Evolutionary conservation across 169 alveolate genomes (phyloP).

Genomic region (Plasmodium relictum): DNA sequence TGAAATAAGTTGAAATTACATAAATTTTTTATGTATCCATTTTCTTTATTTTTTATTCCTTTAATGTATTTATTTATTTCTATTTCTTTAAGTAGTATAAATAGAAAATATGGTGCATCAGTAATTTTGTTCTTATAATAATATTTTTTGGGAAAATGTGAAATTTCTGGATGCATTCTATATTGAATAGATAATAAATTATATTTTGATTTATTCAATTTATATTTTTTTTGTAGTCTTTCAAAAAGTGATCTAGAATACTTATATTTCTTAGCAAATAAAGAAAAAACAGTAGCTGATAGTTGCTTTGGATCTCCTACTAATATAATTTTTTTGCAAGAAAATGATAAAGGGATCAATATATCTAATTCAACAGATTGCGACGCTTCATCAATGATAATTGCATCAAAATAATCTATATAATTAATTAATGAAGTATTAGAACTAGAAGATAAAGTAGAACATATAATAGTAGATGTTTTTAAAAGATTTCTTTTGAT

Average conservation of each 20-base stretch:
- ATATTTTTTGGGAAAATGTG: slow-evolving; percentile 93
- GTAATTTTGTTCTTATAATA: slow-evolving; percentile 90
- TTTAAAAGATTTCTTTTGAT: slow-evolving; percentile 85
- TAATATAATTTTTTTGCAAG: slow-evolving; percentile 91
- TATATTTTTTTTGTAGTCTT: slow-evolving; percentile 86
- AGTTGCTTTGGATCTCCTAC: slow-evolving; percentile 98
- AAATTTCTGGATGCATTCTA: slow-evolving; percentile 97
- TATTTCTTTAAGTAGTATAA: slow-evolving; percentile 29
- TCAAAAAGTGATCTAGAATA: slow-evolving; percentile 91
- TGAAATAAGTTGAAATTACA: slow-evolving; percentile 50
- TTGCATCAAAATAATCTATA: slow-evolving; percentile 92
- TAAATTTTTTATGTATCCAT: slow-evolving; percentile 19
- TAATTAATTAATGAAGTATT: slow-evolving; percentile 86
- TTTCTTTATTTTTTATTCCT: background rate
- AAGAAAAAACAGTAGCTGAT: slow-evolving; percentile 97
- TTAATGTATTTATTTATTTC: slow-evolving; percentile 22
- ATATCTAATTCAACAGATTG: slow-evolving; percentile 92
- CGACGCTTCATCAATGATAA: slow-evolving; percentile 98
- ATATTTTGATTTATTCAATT: slow-evolving; percentile 82
- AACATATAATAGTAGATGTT: slow-evolving; percentile 91
- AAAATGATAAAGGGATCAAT: slow-evolving; percentile 87
- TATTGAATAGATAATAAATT: slow-evolving; percentile 93
- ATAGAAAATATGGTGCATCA: slow-evolving; percentile 73
- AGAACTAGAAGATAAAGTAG: slow-evolving; percentile 94
- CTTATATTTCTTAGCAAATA: slow-evolving; percentile 86